Conservation (phyloP, 331 rosid species). For the Saraca asoca region DNA sequence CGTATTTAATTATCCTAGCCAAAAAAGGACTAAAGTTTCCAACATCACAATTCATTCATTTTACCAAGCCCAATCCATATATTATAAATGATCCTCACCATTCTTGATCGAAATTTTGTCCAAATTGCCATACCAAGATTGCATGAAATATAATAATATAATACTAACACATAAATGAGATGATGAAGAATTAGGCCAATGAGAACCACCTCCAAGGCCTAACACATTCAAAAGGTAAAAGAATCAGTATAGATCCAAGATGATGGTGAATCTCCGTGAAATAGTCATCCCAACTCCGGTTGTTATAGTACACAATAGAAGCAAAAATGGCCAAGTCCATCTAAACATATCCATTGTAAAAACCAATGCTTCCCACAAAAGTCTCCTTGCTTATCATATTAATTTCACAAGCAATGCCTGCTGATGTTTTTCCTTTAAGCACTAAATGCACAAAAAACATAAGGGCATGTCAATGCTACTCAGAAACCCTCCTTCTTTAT, state of each 20-base stretch:
- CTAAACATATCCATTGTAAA: background rate
- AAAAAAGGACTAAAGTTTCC: constrained; percentile 36
- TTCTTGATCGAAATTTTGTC: background rate
- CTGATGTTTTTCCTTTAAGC: background rate
- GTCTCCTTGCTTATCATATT: background rate
- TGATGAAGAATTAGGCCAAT: constrained; percentile 2
- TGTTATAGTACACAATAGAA: background rate
- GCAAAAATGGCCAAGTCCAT: background rate
- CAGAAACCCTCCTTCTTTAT: background rate
- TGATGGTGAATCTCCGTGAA: background rate
- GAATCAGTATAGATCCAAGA: background rate
- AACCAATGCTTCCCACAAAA: background rate
- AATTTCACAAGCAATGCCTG: background rate
- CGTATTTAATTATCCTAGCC: constrained; percentile 35
- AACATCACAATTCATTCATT: constrained; percentile 3
- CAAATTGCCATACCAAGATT: background rate
- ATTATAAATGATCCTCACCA: constrained; percentile 28
- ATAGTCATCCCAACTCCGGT: background rate
- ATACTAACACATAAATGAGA: constrained; percentile 5
- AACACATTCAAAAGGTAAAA: background rate
- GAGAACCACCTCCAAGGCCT: background rate
- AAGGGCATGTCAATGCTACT: background rate
- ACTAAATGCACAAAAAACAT: background rate
- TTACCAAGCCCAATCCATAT: constrained; percentile 17
- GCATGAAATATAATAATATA: constrained; percentile 13